A percentile compares a stretch with the other conserved stretches of the same genome.
Evolutionary conservation across 202 grass and related monocot genomes (phyloP).

Genomic region (Zizania palustris): DNA sequence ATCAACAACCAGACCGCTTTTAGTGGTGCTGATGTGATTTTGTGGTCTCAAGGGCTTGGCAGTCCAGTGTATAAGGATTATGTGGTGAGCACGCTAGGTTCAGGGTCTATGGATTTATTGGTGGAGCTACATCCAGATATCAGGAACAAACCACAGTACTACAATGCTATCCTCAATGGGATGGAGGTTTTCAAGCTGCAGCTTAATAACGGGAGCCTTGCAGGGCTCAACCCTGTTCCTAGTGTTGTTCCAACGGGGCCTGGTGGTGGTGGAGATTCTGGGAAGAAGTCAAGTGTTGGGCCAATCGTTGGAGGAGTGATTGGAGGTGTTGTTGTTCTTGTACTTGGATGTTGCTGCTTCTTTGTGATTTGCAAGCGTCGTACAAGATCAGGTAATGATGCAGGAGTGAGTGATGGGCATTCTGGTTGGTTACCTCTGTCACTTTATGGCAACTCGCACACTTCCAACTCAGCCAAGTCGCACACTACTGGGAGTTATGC

Average conservation of each 20-base stretch:
- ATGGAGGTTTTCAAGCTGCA: constrained; percentile 93
- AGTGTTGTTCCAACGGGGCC: background rate
- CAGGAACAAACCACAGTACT: constrained; percentile 37
- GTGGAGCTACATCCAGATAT: constrained; percentile 65
- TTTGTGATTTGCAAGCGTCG: constrained; percentile 51
- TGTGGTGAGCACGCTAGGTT: constrained; percentile 52
- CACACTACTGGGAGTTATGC: too few relatives aligned
- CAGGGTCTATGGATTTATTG: constrained; percentile 67
- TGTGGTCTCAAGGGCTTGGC: constrained; percentile 45
- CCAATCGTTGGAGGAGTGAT: constrained; percentile 68
- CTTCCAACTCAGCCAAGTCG: constrained; percentile 66
- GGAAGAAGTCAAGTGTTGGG: constrained; percentile 46
- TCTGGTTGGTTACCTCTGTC: constrained; percentile 83
- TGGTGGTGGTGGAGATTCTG: background rate
- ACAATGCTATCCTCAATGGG: constrained; percentile 86
- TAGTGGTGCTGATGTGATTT: constrained; percentile 63
- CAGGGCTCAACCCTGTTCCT: constrained; percentile 68
- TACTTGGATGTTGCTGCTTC: constrained; percentile 55
- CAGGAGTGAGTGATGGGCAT: constrained; percentile 72
- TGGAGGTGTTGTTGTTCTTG: constrained; percentile 58
- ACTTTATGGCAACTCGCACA: constrained; percentile 85
- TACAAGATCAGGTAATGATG: constrained; percentile 59
- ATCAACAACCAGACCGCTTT: constrained; percentile 76
- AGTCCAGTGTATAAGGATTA: constrained; percentile 69
- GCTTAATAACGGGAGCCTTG: constrained; percentile 66